A percentile compares a stretch with the other conserved stretches of the same genome.
Conservation (phyloP, 208 protist species). For the Trypanosoma boissoni region DNA sequence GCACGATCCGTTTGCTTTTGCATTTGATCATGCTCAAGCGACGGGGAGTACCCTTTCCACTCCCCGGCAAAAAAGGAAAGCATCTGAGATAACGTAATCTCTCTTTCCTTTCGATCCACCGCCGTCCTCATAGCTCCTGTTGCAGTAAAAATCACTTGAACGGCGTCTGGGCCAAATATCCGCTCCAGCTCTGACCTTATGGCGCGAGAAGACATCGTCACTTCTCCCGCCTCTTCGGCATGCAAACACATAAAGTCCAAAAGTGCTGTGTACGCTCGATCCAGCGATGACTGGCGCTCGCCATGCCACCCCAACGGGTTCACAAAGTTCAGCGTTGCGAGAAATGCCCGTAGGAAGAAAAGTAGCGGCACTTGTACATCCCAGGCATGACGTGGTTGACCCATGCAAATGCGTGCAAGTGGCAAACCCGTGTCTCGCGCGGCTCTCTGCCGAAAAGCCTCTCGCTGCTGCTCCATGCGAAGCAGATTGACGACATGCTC, state of each 20-base stretch:
- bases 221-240: constrained; percentile 1
- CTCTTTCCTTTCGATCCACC: background rate
- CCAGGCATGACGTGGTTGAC: background rate
- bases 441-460: constrained; percentile 10
- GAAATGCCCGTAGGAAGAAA: constrained; percentile 34
- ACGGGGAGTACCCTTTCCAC: too few species aligned
- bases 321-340: constrained; percentile 16
- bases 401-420: background rate
- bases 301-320: constrained; percentile 34
- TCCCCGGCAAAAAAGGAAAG: background rate
- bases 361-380: constrained; percentile 28
- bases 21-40: too few species aligned
- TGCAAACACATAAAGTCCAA: constrained; percentile 24
- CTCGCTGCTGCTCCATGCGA: constrained; percentile 18
- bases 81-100: background rate
- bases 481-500: constrained; percentile 27
- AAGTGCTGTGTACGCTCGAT: constrained; percentile 29
- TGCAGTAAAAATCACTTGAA: constrained; percentile 13
- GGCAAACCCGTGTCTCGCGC: constrained; percentile 8
- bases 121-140: background rate
- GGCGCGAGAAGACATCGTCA: constrained; percentile 1
- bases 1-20: too few species aligned
- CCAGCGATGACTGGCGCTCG: constrained; percentile 24
- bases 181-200: constrained; percentile 14
- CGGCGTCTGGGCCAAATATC: constrained; percentile 15